phyloP scores from a whole-genome alignment of 2,329 filamentous ascomycete species.

The Verticillium longisporum region DNA sequence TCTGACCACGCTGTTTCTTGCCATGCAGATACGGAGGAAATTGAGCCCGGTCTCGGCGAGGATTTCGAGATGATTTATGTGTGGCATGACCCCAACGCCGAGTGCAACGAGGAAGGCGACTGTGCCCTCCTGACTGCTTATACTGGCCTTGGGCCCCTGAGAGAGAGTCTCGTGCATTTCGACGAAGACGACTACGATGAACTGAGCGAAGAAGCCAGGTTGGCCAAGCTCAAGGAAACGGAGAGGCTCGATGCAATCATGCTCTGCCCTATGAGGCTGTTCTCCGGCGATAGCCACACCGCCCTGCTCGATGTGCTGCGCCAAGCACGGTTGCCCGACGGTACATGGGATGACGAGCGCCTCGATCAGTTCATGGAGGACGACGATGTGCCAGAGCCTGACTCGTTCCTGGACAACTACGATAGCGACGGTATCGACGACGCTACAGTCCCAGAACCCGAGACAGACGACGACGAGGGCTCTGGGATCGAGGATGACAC shows the following conservation, averaged over 20 bases:
- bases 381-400: background rate
- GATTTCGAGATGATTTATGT: background rate
- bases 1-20: background rate
- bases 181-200: background rate
- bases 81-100: background rate
- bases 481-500: background rate
- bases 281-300: background rate
- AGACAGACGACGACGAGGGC: constrained; percentile 9
- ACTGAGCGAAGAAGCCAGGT: background rate
- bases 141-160: background rate
- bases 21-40: background rate
- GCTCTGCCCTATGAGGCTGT: background rate
- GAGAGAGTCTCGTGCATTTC: background rate
- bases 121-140: background rate
- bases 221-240: background rate
- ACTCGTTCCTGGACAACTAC: constrained; percentile 18
- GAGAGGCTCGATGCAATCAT: background rate
- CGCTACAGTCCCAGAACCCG: constrained; percentile 14
- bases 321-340: background rate
- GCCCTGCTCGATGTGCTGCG: background rate
- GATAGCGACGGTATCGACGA: constrained; percentile 34
- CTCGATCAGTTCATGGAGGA: background rate
- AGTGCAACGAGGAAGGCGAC: background rate
- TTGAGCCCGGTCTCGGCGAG: background rate
- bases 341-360: background rate